Evolutionary conservation across 345 rosid genomes (phyloP).

Genomic region (Dipteronia sinensis): DNA sequence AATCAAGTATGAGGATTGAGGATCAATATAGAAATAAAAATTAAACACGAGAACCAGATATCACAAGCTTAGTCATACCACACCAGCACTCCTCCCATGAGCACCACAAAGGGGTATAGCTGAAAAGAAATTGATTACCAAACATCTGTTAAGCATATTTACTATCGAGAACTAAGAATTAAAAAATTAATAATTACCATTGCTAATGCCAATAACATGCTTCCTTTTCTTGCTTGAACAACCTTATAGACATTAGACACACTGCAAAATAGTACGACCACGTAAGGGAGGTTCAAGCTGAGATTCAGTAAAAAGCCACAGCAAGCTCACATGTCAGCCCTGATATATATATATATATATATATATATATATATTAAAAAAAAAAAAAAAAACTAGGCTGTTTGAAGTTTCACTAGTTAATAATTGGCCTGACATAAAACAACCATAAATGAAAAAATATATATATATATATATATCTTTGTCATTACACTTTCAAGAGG

Average conservation of each 20-base stretch:
- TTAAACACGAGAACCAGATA: slow-evolving; percentile 12
- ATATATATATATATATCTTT: background rate
- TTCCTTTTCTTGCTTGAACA: slow-evolving; percentile 81
- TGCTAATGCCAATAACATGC: slow-evolving; percentile 83
- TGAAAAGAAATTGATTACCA: slow-evolving; percentile 37
- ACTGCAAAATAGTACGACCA: slow-evolving; percentile 41
- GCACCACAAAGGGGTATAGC: slow-evolving; percentile 80
- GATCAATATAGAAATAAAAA: slow-evolving; percentile 2
- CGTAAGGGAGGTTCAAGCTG: slow-evolving; percentile 18
- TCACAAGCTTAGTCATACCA: slow-evolving; percentile 53
- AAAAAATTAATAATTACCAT: slow-evolving; percentile 57
- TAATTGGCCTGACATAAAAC: background rate
- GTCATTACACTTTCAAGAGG: background rate
- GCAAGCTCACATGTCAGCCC: background rate
- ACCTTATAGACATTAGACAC: slow-evolving; percentile 74
- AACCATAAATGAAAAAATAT: background rate
- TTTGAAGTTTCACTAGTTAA: background rate
- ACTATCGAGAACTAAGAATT: background rate
- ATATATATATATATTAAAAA: too few species aligned
- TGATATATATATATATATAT: too few species aligned
- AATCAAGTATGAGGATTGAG: slow-evolving; percentile 14
- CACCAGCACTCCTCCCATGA: slow-evolving; percentile 74
- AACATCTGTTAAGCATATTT: slow-evolving; percentile 17
- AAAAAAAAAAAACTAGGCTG: background rate
- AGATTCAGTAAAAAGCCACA: slow-evolving; percentile 1